Conservation (phyloP, 1,284 basidiomycete species). For the Malassezia globosa region DNA sequence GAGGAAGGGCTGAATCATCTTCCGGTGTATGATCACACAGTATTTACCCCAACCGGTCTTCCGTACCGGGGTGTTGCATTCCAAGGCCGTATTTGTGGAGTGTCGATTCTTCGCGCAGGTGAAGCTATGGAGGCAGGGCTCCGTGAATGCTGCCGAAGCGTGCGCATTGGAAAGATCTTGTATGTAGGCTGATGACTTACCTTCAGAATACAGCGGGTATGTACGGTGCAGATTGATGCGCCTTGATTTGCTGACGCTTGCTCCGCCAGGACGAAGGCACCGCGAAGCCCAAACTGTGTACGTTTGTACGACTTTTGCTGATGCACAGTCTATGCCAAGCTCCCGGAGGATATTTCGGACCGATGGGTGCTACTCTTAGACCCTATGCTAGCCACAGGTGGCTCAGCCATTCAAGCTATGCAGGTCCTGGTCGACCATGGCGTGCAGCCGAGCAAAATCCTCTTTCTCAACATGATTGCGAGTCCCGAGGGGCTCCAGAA, state of each 20-base stretch:
- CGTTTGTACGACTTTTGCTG: too few species aligned
- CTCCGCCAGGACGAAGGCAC: constrained; percentile 43
- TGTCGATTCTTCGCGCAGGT: constrained; percentile 48
- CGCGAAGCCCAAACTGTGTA: constrained; percentile 41
- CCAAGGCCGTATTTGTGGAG: constrained; percentile 39
- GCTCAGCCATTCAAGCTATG: constrained; percentile 93
- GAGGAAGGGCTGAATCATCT: constrained; percentile 78
- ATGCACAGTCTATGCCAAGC: constrained; percentile 58
- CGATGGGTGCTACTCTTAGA: constrained; percentile 90
- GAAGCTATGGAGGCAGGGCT: constrained; percentile 57
- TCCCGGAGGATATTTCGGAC: constrained; percentile 80
- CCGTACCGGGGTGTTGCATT: constrained; percentile 52
- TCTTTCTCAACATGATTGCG: constrained; percentile 91
- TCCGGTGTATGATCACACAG: constrained; percentile 50
- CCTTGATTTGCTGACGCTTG: too few species aligned
- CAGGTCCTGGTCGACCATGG: constrained; percentile 79
- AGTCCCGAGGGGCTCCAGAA: constrained; percentile 79
- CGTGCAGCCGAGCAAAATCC: constrained; percentile 67
- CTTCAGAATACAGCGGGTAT: constrained; percentile 66
- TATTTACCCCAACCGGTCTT: constrained; percentile 53
- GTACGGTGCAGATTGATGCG: constrained; percentile 27
- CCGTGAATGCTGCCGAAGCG: constrained; percentile 67
- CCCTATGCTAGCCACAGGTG: constrained; percentile 92
- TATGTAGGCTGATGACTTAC: neutral
- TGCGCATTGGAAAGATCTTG: constrained; percentile 50